A percentile compares a stretch with the other conserved stretches of the same genome.
Evolutionary conservation across 2,329 filamentous ascomycete species (phyloP).

Genomic region (Cordyceps farinosa): DNA sequence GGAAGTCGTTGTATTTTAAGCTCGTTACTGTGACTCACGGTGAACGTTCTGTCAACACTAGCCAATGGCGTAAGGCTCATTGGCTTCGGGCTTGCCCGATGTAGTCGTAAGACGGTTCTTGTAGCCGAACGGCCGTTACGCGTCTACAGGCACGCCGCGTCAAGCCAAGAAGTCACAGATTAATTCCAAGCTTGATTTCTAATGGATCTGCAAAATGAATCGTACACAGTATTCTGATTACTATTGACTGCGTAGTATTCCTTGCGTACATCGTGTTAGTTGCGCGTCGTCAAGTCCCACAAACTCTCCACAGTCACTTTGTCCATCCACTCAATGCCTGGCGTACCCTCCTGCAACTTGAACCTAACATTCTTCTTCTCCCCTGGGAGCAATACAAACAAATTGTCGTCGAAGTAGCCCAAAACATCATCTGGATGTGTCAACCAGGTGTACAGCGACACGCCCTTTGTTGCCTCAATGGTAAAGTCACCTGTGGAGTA

Average conservation of each 20-base stretch:
- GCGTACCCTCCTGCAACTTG: constrained; percentile 17
- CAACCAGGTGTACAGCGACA: constrained; percentile 21
- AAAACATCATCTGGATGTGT: constrained; percentile 19
- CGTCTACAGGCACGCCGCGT: neutral
- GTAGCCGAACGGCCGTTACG: neutral
- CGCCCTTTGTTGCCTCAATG: constrained; percentile 20
- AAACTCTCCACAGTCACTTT: constrained; percentile 20
- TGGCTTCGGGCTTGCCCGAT: neutral
- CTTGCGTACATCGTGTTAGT: neutral
- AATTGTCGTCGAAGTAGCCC: constrained; percentile 23
- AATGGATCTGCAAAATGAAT: neutral
- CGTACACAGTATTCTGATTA: neutral
- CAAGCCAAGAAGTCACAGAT: too few relatives aligned
- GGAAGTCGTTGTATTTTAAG: neutral
- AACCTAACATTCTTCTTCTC: constrained; percentile 21
- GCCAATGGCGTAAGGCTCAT: neutral
- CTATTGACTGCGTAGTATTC: neutral
- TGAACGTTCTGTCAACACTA: neutral
- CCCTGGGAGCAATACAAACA: constrained; percentile 19
- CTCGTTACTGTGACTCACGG: neutral
- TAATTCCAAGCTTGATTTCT: neutral
- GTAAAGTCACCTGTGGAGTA: constrained; percentile 16
- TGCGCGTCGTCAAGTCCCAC: constrained; percentile 19
- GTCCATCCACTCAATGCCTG: constrained; percentile 18
- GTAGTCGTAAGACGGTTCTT: neutral